Conservation (phyloP, 192 early-diverging fungal species). For the Coemansia sp. region DNA sequence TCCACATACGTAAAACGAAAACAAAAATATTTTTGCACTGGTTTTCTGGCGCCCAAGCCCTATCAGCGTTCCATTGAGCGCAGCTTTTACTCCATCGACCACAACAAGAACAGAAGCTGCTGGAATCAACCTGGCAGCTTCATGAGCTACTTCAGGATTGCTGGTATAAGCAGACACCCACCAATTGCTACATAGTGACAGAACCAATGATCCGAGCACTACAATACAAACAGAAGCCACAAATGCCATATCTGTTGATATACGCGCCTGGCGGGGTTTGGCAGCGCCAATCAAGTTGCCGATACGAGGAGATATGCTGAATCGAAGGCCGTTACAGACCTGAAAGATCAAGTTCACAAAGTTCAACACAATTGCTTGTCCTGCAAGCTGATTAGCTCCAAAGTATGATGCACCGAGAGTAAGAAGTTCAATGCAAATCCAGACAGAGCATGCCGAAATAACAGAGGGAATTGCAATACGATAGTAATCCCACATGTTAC, state of each 20-base stretch:
- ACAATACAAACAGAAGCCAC: conserved; percentile 59
- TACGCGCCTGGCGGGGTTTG: conserved; percentile 59
- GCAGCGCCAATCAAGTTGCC: conserved; percentile 72
- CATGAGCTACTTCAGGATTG: conserved; percentile 64
- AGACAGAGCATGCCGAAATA: conserved; percentile 78
- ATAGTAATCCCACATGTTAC: conserved; percentile 61
- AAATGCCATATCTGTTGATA: conserved; percentile 57
- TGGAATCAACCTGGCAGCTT: conserved; percentile 71
- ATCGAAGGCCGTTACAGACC: conserved; percentile 70
- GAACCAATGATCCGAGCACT: neutral
- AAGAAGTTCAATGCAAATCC: conserved; percentile 77
- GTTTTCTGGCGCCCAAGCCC: conserved; percentile 52
- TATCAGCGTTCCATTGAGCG: conserved; percentile 55
- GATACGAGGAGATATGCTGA: conserved; percentile 75
- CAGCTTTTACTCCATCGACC: conserved; percentile 58
- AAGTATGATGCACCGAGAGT: conserved; percentile 73
- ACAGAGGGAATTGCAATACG: conserved; percentile 76
- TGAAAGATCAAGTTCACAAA: conserved; percentile 69
- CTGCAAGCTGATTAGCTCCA: conserved; percentile 70
- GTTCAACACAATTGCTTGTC: conserved; percentile 71
- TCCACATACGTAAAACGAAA: conserved; percentile 50
- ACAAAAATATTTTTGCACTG: conserved; percentile 50
- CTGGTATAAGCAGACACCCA: conserved; percentile 59
- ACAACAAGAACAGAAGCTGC: conserved; percentile 67
- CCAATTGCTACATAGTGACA: conserved; percentile 17